Base-by-base conservation (phyloP, 495 filamentous ascomycete species). In the Daldinia caldariorum region DNA sequence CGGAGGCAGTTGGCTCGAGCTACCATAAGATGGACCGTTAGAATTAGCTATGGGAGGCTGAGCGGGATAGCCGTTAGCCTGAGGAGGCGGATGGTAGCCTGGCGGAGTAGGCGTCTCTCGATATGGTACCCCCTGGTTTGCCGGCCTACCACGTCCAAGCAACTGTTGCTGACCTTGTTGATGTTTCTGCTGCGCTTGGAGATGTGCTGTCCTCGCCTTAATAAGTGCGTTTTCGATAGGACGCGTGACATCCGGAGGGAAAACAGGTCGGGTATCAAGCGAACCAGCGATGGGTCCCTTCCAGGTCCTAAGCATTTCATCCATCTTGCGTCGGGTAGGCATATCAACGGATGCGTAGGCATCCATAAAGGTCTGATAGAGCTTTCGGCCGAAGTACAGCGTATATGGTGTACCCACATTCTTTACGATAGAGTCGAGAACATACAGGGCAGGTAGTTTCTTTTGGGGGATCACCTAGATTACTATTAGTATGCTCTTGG, bases 341-440 rank as follows among this genome's bases (percentile, higher is more conserved):
- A 83, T 83, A 73, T 97, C 93, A 64, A 97, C 93, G 71, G 95
- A 84, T 5, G 89, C 89, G 77, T 97, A 99, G 58, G 96, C 92
- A 70, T 93, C 90, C 94, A 99, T 97, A 77, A 97, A 99, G 16
- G 92, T 97, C 69, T 88, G 86, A 78, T 92, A 98, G 63, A 99
- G 87, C 78, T 94, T 94, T 18, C 91, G 89, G 39, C 95, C 92
- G 66, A 99, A 89, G 77, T 95, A 97, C 6, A 97, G 85, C 1
- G 93, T 97, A 80, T 98, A 99, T 53, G 95, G 96, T 0, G 94
- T 97, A 29, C 96, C 96, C 62, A 98, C 94, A 85, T 98, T 98
- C 82, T 99, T 99, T 74, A 95, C 95, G 61, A 99, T 92, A 8
- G 94, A 97, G 81, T 99, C 95, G 76, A 97, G 91, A 72, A 99